Evolutionary conservation across 202 grass and related monocot genomes (phyloP).

Genomic region (Sporobolus alterniflorus): DNA sequence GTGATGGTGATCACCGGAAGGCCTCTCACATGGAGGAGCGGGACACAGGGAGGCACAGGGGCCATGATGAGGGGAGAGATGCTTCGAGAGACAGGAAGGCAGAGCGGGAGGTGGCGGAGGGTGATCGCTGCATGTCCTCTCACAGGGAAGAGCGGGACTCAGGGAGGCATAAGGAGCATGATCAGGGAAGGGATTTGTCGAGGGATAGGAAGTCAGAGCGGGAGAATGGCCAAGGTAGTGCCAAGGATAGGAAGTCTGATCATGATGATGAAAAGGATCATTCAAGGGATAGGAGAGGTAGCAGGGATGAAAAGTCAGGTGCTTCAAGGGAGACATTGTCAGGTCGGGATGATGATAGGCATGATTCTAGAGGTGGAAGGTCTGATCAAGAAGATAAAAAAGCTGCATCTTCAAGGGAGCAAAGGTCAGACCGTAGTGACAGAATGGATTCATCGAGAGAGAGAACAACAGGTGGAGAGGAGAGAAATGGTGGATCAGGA

Average conservation of each 20-base stretch:
- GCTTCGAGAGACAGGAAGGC: conserved; percentile 18
- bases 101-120: conserved; percentile 27
- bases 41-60: conserved; percentile 37
- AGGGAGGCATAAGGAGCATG: conserved; percentile 26
- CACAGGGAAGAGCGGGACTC: conserved; percentile 43
- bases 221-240: conserved; percentile 23
- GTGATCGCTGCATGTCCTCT: conserved; percentile 15
- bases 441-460: conserved; percentile 35
- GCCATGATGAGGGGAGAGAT: conserved; percentile 4
- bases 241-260: conserved; percentile 26
- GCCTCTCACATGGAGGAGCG: conserved; percentile 34
- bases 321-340: conserved; percentile 40
- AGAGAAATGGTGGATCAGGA: conserved; percentile 43
- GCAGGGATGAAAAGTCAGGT: conserved; percentile 44
- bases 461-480: conserved; percentile 36
- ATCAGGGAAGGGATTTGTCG: conserved; percentile 25
- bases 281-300: conserved; percentile 43
- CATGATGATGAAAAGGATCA: conserved; percentile 32
- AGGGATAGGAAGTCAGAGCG: conserved; percentile 38
- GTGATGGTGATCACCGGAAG: conserved; percentile 25
- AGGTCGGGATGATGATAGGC: conserved; percentile 19
- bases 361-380: conserved; percentile 51
- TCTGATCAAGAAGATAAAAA: conserved; percentile 31
- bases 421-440: conserved; percentile 34
- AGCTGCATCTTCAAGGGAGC: conserved; percentile 41